Evolutionary conservation across 306 rosid species (phyloP), one percentile per base, ranked within the genome.

Genomic region (Macrotyloma uniflorum): DNA sequence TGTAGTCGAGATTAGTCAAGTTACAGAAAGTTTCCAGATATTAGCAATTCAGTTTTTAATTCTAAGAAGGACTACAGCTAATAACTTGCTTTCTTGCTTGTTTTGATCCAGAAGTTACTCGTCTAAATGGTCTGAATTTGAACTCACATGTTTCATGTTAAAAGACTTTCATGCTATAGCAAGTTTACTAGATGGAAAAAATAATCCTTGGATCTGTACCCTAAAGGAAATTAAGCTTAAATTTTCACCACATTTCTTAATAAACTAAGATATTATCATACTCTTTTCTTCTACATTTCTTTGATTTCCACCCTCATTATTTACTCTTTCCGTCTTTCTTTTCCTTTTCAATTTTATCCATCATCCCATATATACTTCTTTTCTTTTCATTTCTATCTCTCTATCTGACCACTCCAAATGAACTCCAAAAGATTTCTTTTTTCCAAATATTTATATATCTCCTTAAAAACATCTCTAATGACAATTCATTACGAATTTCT

Each of bases 121-220:
- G 19, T 69, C 20, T 50, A 35, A 57, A 57, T 57, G 64, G 8
- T 20, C 35, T 57, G 4, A 57, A 24, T 58, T 38, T 58, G 2
- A 10, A 10, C 62, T 13, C 77, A 74, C 79, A 59, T 74, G 59
- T 43, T 59, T 59, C 79, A 75, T 45, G 79, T 28, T 49, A 45
- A 45, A 43, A 26, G 32, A 74, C 43, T 74, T 58, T 24, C 43
- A 40, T 24, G 26, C 14, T 3, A n/a, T n/a, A 58, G 9, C 68
- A 30, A 18, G 46, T 70, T 47, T 69, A 15, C 59, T 8, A n/a
- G 59, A 28, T 8, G 13, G 15, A 23, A 15, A 28, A 70, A 10
- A 32, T 32, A 5, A 32, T 32, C 35, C 19, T 47, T 69, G 26
- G n/a, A 69, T 26, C 15, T 43, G 18, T 24, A 45, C 47, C 15